These are phyloP conservation scores for Backusella morwellensis DNA, from an alignment of 192 early-diverging fungal species.

Conservation along the genomic window DNA sequence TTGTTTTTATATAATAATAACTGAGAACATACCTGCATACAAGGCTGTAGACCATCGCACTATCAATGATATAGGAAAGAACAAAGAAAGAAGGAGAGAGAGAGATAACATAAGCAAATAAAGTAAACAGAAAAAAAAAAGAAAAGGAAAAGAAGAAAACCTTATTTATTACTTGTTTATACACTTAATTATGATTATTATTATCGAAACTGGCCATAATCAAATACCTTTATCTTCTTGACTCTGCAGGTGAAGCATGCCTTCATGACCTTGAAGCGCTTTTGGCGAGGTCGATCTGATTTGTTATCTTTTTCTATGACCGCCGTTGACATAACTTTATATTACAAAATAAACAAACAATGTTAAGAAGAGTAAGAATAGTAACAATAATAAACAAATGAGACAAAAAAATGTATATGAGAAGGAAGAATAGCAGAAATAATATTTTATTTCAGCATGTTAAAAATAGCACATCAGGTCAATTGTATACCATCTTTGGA, in stretches of 20 bases:
- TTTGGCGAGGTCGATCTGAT: conserved; percentile 13
- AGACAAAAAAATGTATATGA: not conserved
- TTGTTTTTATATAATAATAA: not conserved
- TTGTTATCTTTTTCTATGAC: not conserved
- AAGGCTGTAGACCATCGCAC: conserved; percentile 40
- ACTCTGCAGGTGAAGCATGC: conserved; percentile 37
- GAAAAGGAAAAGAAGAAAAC: not conserved
- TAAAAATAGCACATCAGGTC: conserved; percentile 1
- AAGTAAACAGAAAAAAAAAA: not conserved
- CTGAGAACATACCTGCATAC: conserved; percentile 37
- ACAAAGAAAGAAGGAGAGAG: not conserved
- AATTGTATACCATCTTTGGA: not conserved
- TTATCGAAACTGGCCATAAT: not conserved
- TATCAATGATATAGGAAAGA: not conserved
- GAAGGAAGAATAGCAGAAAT: not conserved
- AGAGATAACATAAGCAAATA: not conserved
- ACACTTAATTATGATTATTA: not conserved
- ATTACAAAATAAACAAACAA: not conserved
- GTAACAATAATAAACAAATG: not conserved
- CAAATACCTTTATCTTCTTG: conserved; percentile 38
- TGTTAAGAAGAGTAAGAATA: not conserved
- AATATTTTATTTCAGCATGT: not conserved
- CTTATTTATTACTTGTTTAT: no score
- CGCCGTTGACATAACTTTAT: not conserved
- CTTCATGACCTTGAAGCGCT: conserved; percentile 34